Conservation (phyloP, 2,329 filamentous ascomycete genomes). For the Arthrinium phaeospermum region DNA sequence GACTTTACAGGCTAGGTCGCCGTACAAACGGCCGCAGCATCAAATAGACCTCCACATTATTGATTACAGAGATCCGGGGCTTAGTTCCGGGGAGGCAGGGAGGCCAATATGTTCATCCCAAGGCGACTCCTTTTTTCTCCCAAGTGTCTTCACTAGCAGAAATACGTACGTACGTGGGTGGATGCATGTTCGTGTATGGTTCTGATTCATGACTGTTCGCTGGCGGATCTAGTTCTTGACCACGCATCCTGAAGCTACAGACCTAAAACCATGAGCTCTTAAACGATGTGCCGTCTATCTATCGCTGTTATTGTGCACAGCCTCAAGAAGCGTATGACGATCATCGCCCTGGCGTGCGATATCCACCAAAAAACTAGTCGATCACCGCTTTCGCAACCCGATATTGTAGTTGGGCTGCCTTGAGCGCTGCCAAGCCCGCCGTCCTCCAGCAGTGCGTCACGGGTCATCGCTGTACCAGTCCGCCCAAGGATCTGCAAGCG, state of each 20-base stretch:
- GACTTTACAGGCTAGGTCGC: background rate
- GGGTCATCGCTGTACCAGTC: background rate
- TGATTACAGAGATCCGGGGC: background rate
- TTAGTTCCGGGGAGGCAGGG: background rate
- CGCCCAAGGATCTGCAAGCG: background rate
- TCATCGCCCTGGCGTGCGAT: background rate
- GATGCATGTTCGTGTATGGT: background rate
- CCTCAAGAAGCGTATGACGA: constrained; percentile 2
- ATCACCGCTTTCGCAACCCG: background rate
- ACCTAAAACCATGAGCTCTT: background rate
- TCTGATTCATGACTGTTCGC: background rate
- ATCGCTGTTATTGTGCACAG: background rate
- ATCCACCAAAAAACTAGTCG: background rate
- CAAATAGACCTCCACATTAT: background rate
- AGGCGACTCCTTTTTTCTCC: background rate
- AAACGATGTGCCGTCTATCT: background rate
- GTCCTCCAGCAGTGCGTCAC: background rate
- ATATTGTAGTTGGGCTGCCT: background rate
- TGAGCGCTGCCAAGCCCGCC: background rate
- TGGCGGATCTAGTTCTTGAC: background rate
- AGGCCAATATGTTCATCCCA: background rate
- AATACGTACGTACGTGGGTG: background rate
- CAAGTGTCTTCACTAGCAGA: background rate
- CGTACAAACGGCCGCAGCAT: background rate
- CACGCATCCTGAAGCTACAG: background rate